These are phyloP conservation scores for Helminthosporium solani DNA, from an alignment of 2,329 filamentous ascomycete species.

Conservation along the genomic window DNA sequence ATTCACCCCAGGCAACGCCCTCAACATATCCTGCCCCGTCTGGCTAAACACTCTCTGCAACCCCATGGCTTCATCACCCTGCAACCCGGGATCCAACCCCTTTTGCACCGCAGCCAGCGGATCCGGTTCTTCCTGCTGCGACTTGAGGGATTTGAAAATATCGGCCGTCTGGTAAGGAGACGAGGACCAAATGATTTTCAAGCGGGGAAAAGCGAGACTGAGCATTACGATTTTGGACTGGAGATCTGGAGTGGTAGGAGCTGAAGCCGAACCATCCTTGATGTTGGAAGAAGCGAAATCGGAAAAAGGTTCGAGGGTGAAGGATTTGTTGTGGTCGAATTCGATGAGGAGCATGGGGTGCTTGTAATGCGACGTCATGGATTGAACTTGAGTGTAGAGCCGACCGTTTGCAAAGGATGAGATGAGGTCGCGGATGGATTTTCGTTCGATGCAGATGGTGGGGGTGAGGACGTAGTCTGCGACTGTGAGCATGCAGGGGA, in stretches of 20 bases:
- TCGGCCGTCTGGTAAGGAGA: conserved; percentile 95
- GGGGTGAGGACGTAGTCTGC: conserved; percentile 95
- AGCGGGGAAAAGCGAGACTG: conserved; percentile 83
- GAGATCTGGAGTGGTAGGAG: conserved; percentile 72
- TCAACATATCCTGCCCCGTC: conserved; percentile 87
- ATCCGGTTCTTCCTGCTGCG: conserved; percentile 85
- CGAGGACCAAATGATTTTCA: conserved; percentile 91
- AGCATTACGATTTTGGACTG: conserved; percentile 91
- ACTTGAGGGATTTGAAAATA: conserved; percentile 92
- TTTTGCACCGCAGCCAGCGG: conserved; percentile 82
- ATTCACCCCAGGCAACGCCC: conserved; percentile 74
- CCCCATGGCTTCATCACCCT: conserved; percentile 48
- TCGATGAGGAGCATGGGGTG: conserved; percentile 90
- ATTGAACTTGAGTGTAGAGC: conserved; percentile 86
- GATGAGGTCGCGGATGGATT: conserved; percentile 88
- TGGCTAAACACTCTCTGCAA: conserved; percentile 74
- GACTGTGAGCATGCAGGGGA: conserved; percentile 94
- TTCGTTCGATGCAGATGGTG: conserved; percentile 89
- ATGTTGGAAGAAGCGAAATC: conserved; percentile 50
- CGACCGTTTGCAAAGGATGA: conserved; percentile 89
- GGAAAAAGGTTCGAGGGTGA: conserved; percentile 71
- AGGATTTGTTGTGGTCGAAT: conserved; percentile 96
- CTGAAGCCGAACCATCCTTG: conserved; percentile 56
- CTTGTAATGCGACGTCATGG: conserved; percentile 93
- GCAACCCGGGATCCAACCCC: conserved; percentile 66